A percentile compares a stretch with the other conserved stretches of the same genome.
phyloP scores from a whole-genome alignment of 306 rosid genomes.

The Gastrolobium villosum region DNA sequence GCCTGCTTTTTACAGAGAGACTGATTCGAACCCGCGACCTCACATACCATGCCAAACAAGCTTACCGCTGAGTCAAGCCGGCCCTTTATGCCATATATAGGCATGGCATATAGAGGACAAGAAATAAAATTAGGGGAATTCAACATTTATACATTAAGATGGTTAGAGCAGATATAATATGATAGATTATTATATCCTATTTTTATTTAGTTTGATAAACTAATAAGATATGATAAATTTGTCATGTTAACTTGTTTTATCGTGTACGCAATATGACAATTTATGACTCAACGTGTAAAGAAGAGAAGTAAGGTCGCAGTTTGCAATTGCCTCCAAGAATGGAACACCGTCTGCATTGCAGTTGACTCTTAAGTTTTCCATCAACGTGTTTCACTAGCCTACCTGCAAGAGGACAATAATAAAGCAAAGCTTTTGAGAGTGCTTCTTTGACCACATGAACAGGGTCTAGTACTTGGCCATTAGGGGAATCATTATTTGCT shows the following conservation, averaged over 20 bases:
- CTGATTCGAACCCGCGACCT: too few species aligned
- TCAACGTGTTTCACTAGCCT: slow-evolving; percentile 36
- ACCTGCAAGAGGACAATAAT: slow-evolving; percentile 61
- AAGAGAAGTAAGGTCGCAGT: slow-evolving; percentile 50
- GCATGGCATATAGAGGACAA: too few species aligned
- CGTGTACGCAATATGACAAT: slow-evolving; percentile 31
- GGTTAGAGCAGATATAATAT: too few species aligned
- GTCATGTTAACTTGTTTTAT: neutral
- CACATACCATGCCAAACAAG: too few species aligned
- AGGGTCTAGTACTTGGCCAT: slow-evolving; percentile 32
- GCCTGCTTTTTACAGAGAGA: too few species aligned
- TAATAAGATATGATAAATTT: too few species aligned
- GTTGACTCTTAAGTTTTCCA: slow-evolving; percentile 43
- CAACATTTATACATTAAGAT: too few species aligned
- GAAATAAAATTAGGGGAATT: too few species aligned
- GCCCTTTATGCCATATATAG: too few species aligned
- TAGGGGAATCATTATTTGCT: neutral
- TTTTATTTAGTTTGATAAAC: too few species aligned
- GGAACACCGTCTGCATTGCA: slow-evolving; percentile 54
- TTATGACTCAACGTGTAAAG: slow-evolving; percentile 1
- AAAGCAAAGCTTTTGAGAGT: slow-evolving; percentile 48
- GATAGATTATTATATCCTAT: too few species aligned
- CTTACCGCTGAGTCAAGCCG: too few species aligned
- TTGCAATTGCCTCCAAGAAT: slow-evolving; percentile 50
- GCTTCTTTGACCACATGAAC: slow-evolving; percentile 48